Percentiles rank a stretch among this genome's conserved stretches.
phyloP scores from a whole-genome alignment of 768 basidiomycete genomes.

The Rubroboletus pulcherrimus region DNA sequence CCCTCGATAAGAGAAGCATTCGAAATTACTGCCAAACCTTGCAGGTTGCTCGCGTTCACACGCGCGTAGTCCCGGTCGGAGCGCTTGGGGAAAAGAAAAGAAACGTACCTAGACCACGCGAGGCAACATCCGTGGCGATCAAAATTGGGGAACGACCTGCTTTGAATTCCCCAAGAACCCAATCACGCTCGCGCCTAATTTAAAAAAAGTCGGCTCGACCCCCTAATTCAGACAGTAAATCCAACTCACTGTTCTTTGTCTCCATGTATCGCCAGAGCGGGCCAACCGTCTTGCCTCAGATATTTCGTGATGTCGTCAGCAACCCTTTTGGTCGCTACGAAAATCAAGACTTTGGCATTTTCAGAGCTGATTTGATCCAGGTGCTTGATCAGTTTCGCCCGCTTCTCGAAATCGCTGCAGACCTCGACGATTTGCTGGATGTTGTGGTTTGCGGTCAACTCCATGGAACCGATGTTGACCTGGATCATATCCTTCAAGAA shows the following conservation, averaged over 20 bases:
- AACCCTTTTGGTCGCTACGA: slow-evolving; percentile 95
- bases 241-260: slow-evolving; percentile 92
- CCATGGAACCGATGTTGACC: slow-evolving; percentile 98
- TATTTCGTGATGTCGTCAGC: slow-evolving; percentile 99
- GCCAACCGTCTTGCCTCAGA: slow-evolving; percentile 97
- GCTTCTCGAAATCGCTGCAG: slow-evolving; percentile 97
- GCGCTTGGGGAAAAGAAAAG: slow-evolving; percentile 36
- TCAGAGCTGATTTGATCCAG: slow-evolving; percentile 94
- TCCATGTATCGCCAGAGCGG: slow-evolving; percentile 98
- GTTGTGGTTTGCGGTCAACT: slow-evolving; percentile 96
- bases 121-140: slow-evolving; percentile 98
- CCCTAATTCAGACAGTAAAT: neutral
- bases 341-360: slow-evolving; percentile 98
- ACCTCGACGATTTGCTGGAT: slow-evolving; percentile 95
- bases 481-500: slow-evolving; percentile 97
- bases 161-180: slow-evolving; percentile 98
- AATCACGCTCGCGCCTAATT: slow-evolving; percentile 90
- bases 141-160: slow-evolving; percentile 95
- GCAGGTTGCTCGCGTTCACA: slow-evolving; percentile 29
- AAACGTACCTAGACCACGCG: slow-evolving; percentile 98
- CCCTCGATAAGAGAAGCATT: slow-evolving; percentile 18
- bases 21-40: slow-evolving; percentile 27
- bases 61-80: slow-evolving; percentile 31
- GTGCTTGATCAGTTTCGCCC: slow-evolving; percentile 92
- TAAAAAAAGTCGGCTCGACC: neutral